phyloP scores from a whole-genome alignment of 1,284 basidiomycete genomes.

The Rhodofomes roseus region DNA sequence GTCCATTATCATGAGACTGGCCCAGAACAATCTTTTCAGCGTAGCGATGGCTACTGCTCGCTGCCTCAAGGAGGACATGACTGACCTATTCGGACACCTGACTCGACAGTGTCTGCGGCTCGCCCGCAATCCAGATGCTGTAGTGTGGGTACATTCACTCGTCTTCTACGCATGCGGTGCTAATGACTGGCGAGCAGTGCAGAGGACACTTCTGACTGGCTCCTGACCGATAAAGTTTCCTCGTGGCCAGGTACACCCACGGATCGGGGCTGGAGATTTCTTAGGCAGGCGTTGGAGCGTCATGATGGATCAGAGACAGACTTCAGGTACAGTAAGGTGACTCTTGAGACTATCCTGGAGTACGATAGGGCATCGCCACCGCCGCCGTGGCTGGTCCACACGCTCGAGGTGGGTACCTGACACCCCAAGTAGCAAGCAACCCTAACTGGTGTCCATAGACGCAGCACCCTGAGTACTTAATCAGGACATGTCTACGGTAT shows the following conservation, averaged over 20 bases:
- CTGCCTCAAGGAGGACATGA: slow-evolving; percentile 82
- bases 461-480: slow-evolving; percentile 74
- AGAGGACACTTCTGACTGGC: slow-evolving; percentile 72
- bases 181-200: slow-evolving; percentile 38
- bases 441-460: slow-evolving; percentile 37
- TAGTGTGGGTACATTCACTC: slow-evolving; percentile 40
- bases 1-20: slow-evolving; percentile 78
- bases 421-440: slow-evolving; percentile 6
- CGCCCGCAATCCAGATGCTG: slow-evolving; percentile 51
- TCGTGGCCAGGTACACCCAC: slow-evolving; percentile 82
- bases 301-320: slow-evolving; percentile 76
- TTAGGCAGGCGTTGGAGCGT: slow-evolving; percentile 75
- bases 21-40: slow-evolving; percentile 79
- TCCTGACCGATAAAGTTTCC: slow-evolving; percentile 75
- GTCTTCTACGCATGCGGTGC: neutral
- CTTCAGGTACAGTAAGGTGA: slow-evolving; percentile 71
- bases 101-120: slow-evolving; percentile 79
- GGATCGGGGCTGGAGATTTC: slow-evolving; percentile 85
- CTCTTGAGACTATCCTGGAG: slow-evolving; percentile 74
- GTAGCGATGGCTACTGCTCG: slow-evolving; percentile 78
- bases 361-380: slow-evolving; percentile 59
- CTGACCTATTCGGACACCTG: slow-evolving; percentile 78
- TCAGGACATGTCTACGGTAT: slow-evolving; percentile 70
- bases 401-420: slow-evolving; percentile 55
- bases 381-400: slow-evolving; percentile 81